These are phyloP conservation scores for Bretschneidera sinensis DNA, from an alignment of 345 rosid genomes.

Conservation along the genomic window DNA sequence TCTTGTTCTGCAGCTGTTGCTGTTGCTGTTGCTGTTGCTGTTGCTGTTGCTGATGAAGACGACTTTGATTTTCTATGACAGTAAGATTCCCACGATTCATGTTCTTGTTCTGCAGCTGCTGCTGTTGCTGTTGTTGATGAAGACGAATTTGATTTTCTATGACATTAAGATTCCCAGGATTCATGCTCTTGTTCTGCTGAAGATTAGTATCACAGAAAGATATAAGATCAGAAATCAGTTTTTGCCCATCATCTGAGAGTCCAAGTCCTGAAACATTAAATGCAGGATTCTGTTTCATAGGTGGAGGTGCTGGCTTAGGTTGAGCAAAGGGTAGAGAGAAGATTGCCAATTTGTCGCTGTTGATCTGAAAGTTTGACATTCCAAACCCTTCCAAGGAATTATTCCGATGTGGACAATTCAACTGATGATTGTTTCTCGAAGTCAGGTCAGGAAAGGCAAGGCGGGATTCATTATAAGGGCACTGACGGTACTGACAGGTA, in stretches of 20 bases:
- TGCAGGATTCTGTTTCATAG: conserved; percentile 11
- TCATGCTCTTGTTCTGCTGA: conserved; percentile 26
- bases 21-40: background rate
- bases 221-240: conserved; percentile 48
- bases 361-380: conserved; percentile 30
- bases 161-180: conserved; percentile 11
- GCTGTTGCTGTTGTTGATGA: background rate
- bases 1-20: conserved; percentile 16
- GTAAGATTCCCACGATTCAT: conserved; percentile 13
- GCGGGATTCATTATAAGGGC: conserved; percentile 48
- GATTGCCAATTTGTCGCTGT: conserved; percentile 20
- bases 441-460: conserved; percentile 51
- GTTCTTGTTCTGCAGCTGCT: conserved; percentile 17
- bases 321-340: conserved; percentile 35
- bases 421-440: conserved; percentile 70
- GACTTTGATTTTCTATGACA: conserved; percentile 10
- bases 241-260: conserved; percentile 53
- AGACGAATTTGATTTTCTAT: conserved; percentile 11
- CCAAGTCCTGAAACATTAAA: conserved; percentile 38
- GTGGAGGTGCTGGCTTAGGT: conserved; percentile 16
- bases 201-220: conserved; percentile 41
- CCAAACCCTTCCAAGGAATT: conserved; percentile 32
- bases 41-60: background rate
- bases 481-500: conserved; percentile 52
- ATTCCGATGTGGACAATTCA: conserved; percentile 38